Percentiles rank a stretch among this genome's conserved stretches.
phyloP scores from a whole-genome alignment of 2,329 filamentous ascomycete species.

The Clarireedia homoeocarpa region DNA sequence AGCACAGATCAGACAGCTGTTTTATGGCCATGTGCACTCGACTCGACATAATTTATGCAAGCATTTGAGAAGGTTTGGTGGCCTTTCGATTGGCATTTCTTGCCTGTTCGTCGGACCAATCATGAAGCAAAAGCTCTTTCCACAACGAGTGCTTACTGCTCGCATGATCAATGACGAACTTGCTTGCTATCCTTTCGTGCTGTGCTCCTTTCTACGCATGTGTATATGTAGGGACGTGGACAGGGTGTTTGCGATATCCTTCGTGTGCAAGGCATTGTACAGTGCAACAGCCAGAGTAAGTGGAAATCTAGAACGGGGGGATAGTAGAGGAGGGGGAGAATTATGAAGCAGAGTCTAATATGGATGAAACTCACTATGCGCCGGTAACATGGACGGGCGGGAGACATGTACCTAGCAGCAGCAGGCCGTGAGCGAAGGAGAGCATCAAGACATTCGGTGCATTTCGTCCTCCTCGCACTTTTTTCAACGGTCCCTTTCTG shows the following conservation, averaged over 20 bases:
- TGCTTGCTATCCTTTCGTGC: background rate
- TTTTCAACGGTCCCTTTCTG: too few species aligned
- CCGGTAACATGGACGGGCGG: background rate
- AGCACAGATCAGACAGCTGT: too few species aligned
- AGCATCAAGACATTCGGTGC: too few species aligned
- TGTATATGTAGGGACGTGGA: background rate
- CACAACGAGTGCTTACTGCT: background rate
- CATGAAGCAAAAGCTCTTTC: background rate
- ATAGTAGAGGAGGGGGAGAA: too few species aligned
- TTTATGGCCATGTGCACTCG: too few species aligned
- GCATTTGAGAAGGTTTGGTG: too few species aligned
- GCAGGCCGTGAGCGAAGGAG: too few species aligned
- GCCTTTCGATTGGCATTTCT: too few species aligned
- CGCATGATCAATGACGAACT: constrained; percentile 1
- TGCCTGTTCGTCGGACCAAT: background rate
- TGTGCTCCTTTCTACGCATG: background rate
- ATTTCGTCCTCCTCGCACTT: too few species aligned
- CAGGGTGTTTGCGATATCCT: constrained; percentile 3
- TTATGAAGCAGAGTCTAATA: background rate
- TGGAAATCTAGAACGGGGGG: background rate
- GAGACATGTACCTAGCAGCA: too few species aligned
- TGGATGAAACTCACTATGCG: constrained; percentile 7
- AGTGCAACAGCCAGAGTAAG: background rate
- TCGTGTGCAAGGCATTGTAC: background rate
- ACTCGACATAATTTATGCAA: too few species aligned